Evolutionary conservation across 2,329 filamentous ascomycete genomes (phyloP).

Genomic region (Thelonectria rubi): DNA sequence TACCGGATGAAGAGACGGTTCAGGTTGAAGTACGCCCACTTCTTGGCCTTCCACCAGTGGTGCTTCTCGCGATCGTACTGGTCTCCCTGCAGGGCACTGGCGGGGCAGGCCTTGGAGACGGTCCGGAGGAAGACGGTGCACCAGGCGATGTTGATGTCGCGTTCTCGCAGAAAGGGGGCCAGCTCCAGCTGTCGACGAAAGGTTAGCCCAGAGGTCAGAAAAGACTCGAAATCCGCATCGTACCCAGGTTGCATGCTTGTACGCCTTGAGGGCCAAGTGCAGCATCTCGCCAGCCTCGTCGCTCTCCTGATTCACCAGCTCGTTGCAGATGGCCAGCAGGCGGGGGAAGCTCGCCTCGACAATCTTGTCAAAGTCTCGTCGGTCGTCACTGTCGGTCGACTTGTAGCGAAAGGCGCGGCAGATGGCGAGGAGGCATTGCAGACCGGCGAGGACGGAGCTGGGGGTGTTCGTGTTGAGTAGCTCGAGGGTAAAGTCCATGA

Average conservation of each 20-base stretch:
- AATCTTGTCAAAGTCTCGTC: slow-evolving; percentile 92
- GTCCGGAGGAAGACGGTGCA: slow-evolving; percentile 94
- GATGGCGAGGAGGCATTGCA: slow-evolving; percentile 93
- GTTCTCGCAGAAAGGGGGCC: slow-evolving; percentile 77
- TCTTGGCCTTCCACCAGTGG: slow-evolving; percentile 99
- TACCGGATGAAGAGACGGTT: slow-evolving; percentile 95
- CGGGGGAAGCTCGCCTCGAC: slow-evolving; percentile 91
- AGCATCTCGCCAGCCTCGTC: slow-evolving; percentile 97
- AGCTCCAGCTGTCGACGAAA: slow-evolving; percentile 77
- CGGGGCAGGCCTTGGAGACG: slow-evolving; percentile 84
- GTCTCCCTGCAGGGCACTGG: slow-evolving; percentile 83
- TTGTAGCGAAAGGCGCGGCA: slow-evolving; percentile 97
- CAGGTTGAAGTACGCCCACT: slow-evolving; percentile 98
- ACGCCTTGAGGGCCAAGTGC: slow-evolving; percentile 92
- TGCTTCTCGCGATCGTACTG: slow-evolving; percentile 88
- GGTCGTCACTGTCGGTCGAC: slow-evolving; percentile 75
- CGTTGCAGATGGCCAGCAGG: slow-evolving; percentile 85
- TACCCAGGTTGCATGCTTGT: slow-evolving; percentile 98
- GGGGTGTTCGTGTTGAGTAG: slow-evolving; percentile 88
- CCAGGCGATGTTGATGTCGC: slow-evolving; percentile 90
- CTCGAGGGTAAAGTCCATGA: slow-evolving; percentile 91
- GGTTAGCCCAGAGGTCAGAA: slow-evolving; percentile 39
- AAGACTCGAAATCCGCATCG: slow-evolving; percentile 26
- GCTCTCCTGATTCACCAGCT: slow-evolving; percentile 88
- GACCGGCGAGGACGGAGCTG: slow-evolving; percentile 86